Base-by-base conservation (phyloP, 2,329 filamentous ascomycete genomes). In the Claviceps capensis region DNA sequence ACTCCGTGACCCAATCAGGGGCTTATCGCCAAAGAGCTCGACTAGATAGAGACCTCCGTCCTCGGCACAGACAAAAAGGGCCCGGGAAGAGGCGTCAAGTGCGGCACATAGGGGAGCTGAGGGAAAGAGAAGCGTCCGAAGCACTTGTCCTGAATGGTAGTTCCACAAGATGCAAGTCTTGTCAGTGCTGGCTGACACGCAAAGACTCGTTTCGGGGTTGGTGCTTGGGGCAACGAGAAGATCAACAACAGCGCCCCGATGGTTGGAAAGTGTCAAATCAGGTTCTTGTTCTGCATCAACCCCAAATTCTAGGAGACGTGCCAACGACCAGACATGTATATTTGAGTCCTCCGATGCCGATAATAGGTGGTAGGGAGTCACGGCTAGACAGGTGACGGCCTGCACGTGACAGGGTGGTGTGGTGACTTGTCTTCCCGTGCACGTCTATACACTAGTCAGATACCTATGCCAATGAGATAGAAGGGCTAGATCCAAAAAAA, bases 111-210 rank as follows among this genome's bases (percentile, higher is more conserved):
- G 73, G 16, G 90, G 88, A 17, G 77, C 72, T n/a, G 77, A 74
- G 2, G 86, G 81, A 52, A 97, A 80, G 42, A 97, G 75, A 57
- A 94, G 81, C 4, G 89, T 97, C 44, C 90, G 81, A 53, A 97
- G 71, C 11, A 85, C 74, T 54, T 81, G 78, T 41, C 88, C 88
- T 0, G 81, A 86, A 55, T 83, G 81, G 64, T 94, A 94, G 68
- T 97, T 90, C 93, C 93, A 98, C 54, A 95, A 75, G 61, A 95
- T 83, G 59, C 88, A 88, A 7, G 88, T 93, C 68, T 87, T 90
- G 69, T 97, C 93, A 60, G 80, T 82, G 57, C 88, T 88, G 6
- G 83, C 81, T 3, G 91, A 94, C 19, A 96, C 77, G 54, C 86
- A 90, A 55, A 97, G 82, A 65, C 87, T 91, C 53, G 85, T 85